Base-by-base conservation (phyloP, 352 stramenopile genomes). In the Phytophthora kernoviae region DNA sequence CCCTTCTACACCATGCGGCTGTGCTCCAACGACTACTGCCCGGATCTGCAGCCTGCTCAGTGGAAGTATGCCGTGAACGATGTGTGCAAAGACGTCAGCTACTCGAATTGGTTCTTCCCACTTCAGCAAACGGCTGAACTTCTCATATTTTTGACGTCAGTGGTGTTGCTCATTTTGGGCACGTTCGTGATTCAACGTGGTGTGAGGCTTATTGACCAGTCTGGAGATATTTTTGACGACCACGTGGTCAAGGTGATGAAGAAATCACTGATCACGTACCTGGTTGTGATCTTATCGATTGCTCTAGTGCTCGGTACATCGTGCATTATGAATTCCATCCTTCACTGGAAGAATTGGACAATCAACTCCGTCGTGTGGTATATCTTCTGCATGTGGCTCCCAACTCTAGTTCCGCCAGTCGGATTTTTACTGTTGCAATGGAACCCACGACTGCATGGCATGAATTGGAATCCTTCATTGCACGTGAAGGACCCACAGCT, bases 381-480 rank as follows among this genome's bases (percentile, higher is more conserved):
- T 62, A 63, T 81, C 21, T 88, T 93, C 46, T 89, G 76, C 9
- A 79, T 93, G 42, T 95, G 83, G 80, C 66, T 93, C 17, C 84
- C 82, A 18, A 93, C 78, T 11, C 34, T 95, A 14, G 73, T 93
- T 4, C 86, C 86, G 22, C 79, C 84, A 2, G 75, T 85, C 15
- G 86, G 82, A 0, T 95, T 93, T 66, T 65, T 95, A 20, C 41
- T 93, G 8, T 65, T 95, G n/a, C 84, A 93, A 58, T 95, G 86
- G 86, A 95, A 93, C 52, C 79, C 86, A 7, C 75, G 84, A 1
- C 60, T 93, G 9, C 80, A 91, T 32, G 76, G 75, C n/a, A 81
- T 86, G 65, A 88, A 87, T 40, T 90, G 76, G 70, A 87, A 82
- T 50, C 70, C 76, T 18, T 82, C 77, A 11, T 47, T 85, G 24